phyloP scores from a whole-genome alignment of 2,329 filamentous ascomycete species.

The Cercospora janseana region DNA sequence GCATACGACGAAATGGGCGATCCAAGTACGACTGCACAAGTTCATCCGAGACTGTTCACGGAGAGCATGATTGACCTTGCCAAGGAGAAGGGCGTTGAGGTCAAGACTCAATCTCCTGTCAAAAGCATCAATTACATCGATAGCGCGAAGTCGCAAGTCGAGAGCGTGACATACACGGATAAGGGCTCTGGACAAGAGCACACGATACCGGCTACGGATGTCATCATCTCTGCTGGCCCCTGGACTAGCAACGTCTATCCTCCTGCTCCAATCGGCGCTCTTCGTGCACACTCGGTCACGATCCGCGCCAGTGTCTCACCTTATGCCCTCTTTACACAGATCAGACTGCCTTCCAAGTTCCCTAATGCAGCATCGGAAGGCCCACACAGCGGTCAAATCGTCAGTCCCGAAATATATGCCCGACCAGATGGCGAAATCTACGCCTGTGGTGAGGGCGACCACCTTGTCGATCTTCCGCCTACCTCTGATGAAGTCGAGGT shows the following conservation, averaged over 20 bases:
- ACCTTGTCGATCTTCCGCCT: slow-evolving; percentile 68
- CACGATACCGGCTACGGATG: slow-evolving; percentile 56
- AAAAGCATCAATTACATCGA: slow-evolving; percentile 60
- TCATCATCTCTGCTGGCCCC: slow-evolving; percentile 61
- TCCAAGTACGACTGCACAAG: slow-evolving; percentile 79
- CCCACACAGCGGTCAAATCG: slow-evolving; percentile 56
- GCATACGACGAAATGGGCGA: slow-evolving; percentile 83
- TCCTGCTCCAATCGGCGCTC: slow-evolving; percentile 56
- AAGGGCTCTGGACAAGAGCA: slow-evolving; percentile 49
- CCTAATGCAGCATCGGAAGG: slow-evolving; percentile 39
- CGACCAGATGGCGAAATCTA: slow-evolving; percentile 87
- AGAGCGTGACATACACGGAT: slow-evolving; percentile 61
- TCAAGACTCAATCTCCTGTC: slow-evolving; percentile 65
- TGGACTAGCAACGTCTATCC: slow-evolving; percentile 58
- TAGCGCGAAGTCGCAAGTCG: slow-evolving; percentile 50
- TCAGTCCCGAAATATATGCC: slow-evolving; percentile 90
- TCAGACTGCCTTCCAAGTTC: slow-evolving; percentile 68
- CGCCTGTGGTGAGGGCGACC: slow-evolving; percentile 88
- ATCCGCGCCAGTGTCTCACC: slow-evolving; percentile 65
- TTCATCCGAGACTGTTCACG: slow-evolving; percentile 90
- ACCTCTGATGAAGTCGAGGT: slow-evolving; percentile 72
- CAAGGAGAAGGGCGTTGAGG: slow-evolving; percentile 54
- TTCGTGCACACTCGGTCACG: slow-evolving; percentile 63
- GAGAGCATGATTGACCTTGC: slow-evolving; percentile 77
- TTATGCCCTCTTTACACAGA: slow-evolving; percentile 82